Evolutionary conservation across 2,329 filamentous ascomycete species (phyloP), one percentile per base, ranked within the genome.

Genomic region (Botrytis tulipae): DNA sequence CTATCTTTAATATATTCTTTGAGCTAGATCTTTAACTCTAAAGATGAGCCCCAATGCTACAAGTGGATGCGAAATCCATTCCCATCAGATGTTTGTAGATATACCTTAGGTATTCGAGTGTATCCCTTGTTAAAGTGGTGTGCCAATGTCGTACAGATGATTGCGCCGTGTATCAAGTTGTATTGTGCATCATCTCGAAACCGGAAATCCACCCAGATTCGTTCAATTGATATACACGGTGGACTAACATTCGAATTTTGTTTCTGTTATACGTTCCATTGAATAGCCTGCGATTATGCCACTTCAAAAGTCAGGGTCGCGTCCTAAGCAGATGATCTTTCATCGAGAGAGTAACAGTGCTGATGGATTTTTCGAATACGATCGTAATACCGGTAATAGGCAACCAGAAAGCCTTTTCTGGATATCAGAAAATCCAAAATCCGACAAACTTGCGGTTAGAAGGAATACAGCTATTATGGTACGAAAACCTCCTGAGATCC

Each of bases 301-400:
- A 54, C 8, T 68, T 29, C 70, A 66, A 35, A 66, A 54, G n/a
- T 32, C 32, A n/a, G 35, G 44, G 10, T 66, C 70, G 22, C 35
- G 46, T 12, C 37, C 54, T 25, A 66, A 66, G 42, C n/a, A 57
- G 25, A 35, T 65, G 35, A n/a, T 54, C 25, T 62, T 61, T n/a
- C 35, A 65, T 65, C 59, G 29, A 20, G 54, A 62, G 37, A 66
- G 70, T 44, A 71, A 44, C 61, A 44, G 60, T 48, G n/a, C 70
- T 32, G 46, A 65, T 42, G 70, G n/a, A 5, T 57, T 68, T 40
- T 69, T 68, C 29, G 40, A 51, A 69, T 72, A 72, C 51, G 71
- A 69, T 51, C 29, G 71, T 72, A 20, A 68, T 63, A 72, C 63
- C 37, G 48, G 42, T 29, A 67, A 69, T 51, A 72, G 71, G 71